Percentiles rank a stretch among this genome's conserved stretches.
phyloP scores from a whole-genome alignment of 495 filamentous ascomycete genomes.

The Apodospora peruviana region DNA sequence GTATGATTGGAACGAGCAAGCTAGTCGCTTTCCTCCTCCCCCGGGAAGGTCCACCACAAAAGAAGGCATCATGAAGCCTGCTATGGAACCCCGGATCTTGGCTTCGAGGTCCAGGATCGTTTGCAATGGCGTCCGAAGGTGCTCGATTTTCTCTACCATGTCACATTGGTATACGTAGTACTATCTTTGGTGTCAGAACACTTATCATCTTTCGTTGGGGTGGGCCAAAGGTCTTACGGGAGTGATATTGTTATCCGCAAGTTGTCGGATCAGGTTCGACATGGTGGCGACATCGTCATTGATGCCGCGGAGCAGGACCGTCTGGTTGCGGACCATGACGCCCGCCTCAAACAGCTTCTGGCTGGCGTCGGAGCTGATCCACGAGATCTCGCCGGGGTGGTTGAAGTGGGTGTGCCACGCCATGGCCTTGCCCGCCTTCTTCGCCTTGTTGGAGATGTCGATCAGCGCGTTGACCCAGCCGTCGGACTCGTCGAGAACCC shows the following conservation, averaged over 20 bases:
- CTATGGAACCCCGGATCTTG: constrained; percentile 49
- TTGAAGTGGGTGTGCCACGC: constrained; percentile 61
- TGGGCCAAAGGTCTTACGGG: constrained; percentile 34
- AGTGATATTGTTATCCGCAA: constrained; percentile 50
- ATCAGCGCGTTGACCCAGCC: constrained; percentile 48
- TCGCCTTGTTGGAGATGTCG: constrained; percentile 39
- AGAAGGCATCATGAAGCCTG: constrained; percentile 53
- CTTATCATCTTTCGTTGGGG: neutral
- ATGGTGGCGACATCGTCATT: constrained; percentile 51
- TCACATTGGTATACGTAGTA: constrained; percentile 59
- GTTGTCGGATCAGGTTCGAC: constrained; percentile 40
- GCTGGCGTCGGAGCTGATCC: constrained; percentile 48
- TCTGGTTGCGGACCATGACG: constrained; percentile 47
- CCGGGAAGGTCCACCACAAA: constrained; percentile 59
- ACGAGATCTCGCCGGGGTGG: constrained; percentile 53
- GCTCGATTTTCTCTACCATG: constrained; percentile 51
- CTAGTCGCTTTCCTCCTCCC: constrained; percentile 55
- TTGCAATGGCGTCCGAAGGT: constrained; percentile 54
- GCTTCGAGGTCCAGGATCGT: constrained; percentile 51
- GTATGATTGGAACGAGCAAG: constrained; percentile 45
- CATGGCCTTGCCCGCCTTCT: constrained; percentile 48
- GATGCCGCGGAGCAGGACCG: constrained; percentile 49
- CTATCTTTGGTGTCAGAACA: constrained; percentile 19
- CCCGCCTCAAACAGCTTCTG: constrained; percentile 44
- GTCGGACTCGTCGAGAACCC: constrained; percentile 45